phyloP scores from a whole-genome alignment of 441 rosid species.

The Euphorbia corollata region DNA sequence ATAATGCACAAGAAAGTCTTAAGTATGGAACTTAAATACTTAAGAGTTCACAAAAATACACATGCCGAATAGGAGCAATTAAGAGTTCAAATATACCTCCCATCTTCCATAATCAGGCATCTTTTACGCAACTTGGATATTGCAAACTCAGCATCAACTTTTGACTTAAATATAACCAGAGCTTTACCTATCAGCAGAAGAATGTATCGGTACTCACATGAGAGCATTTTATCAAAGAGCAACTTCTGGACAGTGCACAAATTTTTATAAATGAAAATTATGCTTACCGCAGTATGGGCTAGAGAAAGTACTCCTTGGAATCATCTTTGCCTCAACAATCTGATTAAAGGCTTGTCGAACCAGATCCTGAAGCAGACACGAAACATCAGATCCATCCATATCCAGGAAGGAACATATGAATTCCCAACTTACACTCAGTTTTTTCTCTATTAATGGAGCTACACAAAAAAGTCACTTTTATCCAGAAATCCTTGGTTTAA shows the following conservation, averaged over 20 bases:
- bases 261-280: not conserved
- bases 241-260: not conserved
- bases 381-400: not conserved
- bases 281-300: constrained; percentile 36
- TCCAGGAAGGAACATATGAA: not conserved
- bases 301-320: constrained; percentile 26
- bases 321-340: constrained; percentile 39
- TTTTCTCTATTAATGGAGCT: not conserved
- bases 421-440: not conserved
- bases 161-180: constrained; percentile 39
- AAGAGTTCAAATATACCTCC: constrained; percentile 23
- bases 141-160: constrained; percentile 38
- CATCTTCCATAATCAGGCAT: constrained; percentile 33
- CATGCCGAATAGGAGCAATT: not conserved
- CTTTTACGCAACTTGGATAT: constrained; percentile 24
- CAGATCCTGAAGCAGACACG: constrained; percentile 29
- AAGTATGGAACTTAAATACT: not conserved
- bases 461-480: not conserved
- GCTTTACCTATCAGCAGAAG: constrained; percentile 38
- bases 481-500: not conserved
- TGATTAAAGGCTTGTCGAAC: constrained; percentile 39
- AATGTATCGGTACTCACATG: not conserved
- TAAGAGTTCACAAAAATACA: not conserved
- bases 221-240: not conserved
- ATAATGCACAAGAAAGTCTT: not conserved